Evolutionary conservation across 2,329 filamentous ascomycete species (phyloP).

Genomic region (Sarocladium oryzae): DNA sequence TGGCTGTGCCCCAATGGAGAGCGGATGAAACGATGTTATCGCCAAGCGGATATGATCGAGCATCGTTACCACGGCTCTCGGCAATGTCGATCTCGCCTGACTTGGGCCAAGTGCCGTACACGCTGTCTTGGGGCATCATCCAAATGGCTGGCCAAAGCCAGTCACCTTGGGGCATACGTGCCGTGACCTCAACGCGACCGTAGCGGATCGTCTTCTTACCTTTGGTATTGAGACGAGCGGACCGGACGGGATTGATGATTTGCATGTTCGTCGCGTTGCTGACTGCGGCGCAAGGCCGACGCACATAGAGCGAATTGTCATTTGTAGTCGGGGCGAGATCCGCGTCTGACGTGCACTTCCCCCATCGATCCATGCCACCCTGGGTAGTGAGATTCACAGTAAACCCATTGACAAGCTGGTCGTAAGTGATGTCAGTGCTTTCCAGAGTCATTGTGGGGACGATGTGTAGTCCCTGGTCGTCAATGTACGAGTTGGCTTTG

Average conservation of each 20-base stretch:
- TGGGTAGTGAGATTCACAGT: constrained; percentile 37
- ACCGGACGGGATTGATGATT: constrained; percentile 44
- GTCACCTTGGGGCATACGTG: constrained; percentile 44
- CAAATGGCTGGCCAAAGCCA: constrained; percentile 48
- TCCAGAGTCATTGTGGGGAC: constrained; percentile 44
- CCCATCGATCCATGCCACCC: constrained; percentile 12
- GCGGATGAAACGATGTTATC: constrained; percentile 18
- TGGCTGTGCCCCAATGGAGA: constrained; percentile 34
- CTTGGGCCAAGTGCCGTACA: constrained; percentile 44
- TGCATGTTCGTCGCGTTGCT: constrained; percentile 20
- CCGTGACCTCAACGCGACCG: constrained; percentile 46
- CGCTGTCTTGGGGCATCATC: constrained; percentile 43
- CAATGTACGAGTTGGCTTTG: constrained; percentile 38
- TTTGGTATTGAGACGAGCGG: constrained; percentile 41
- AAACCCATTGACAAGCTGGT: constrained; percentile 31
- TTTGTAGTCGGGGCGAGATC: not conserved
- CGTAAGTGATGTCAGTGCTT: constrained; percentile 29
- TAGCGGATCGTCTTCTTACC: constrained; percentile 38
- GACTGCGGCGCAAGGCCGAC: not conserved
- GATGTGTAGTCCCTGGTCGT: constrained; percentile 44
- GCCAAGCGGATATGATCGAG: constrained; percentile 32
- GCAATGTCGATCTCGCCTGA: constrained; percentile 49
- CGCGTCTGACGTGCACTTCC: constrained; percentile 4
- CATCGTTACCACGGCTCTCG: constrained; percentile 44
- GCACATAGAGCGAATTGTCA: not conserved